These are phyloP conservation scores for Spergularia bocconei DNA, from an alignment of 148 eudicot species.

Conservation along the genomic window DNA sequence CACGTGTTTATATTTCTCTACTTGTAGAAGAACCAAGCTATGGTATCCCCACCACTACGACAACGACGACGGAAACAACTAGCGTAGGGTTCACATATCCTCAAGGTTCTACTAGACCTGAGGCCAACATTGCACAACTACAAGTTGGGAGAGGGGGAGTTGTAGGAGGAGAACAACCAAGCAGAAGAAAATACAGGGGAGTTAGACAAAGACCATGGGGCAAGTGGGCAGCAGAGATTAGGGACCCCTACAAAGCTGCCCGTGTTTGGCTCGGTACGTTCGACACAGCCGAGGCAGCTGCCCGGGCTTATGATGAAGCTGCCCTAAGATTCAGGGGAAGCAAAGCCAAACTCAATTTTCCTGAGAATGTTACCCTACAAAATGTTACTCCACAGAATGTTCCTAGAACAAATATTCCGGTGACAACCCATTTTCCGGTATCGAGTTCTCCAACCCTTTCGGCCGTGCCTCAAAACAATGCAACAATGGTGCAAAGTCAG, in stretches of 20 bases:
- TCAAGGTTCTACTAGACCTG: conserved; percentile 2
- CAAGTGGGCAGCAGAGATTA: conserved; percentile 89
- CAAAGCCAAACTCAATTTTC: conserved; percentile 85
- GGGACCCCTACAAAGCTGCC: conserved; percentile 75
- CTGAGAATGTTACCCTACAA: conserved; percentile 52
- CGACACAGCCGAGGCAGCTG: conserved; percentile 75
- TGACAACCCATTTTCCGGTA: conserved; percentile 11
- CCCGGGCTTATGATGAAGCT: conserved; percentile 72
- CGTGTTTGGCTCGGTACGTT: conserved; percentile 86
- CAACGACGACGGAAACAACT: conserved; percentile 20
- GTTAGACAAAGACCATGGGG: conserved; percentile 91
- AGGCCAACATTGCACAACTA: conserved; percentile 12
- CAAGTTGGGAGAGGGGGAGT: background rate
- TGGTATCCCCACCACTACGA: conserved; percentile 18
- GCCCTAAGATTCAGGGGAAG: conserved; percentile 68
- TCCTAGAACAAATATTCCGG: conserved; percentile 9
- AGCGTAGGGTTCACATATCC: conserved; percentile 25
- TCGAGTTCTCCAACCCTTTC: conserved; percentile 21
- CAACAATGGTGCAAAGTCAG: conserved; percentile 13
- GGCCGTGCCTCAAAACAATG: background rate
- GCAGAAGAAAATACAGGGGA: conserved; percentile 69
- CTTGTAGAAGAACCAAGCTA: conserved; percentile 31
- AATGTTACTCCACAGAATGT: conserved; percentile 33
- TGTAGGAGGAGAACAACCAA: conserved; percentile 3
- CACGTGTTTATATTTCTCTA: background rate